Conservation (phyloP, 805 yeast species). For the Metschnikowia chrysomelidarum region DNA sequence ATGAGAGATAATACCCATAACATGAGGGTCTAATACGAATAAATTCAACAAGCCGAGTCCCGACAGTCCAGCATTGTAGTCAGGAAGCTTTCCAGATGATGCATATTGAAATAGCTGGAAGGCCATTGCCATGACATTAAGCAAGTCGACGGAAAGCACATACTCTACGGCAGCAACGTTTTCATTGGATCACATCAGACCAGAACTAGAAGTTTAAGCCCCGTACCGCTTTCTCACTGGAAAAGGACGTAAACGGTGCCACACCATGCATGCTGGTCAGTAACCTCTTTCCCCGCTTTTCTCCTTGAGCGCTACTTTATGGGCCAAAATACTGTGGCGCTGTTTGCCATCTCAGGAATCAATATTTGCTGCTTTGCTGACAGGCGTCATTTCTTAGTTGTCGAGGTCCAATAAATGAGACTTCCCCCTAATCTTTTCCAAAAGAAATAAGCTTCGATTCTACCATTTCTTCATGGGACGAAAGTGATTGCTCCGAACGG, state of each 20-base stretch:
- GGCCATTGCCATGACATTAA: constrained; percentile 46
- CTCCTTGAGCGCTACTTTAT: constrained; percentile 32
- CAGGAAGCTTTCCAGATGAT: constrained; percentile 27
- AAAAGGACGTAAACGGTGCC: constrained; percentile 67
- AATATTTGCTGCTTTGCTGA: too few species aligned
- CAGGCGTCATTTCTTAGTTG: too few species aligned
- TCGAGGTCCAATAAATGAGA: too few species aligned
- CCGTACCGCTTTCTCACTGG: constrained; percentile 16
- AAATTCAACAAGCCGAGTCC: constrained; percentile 17
- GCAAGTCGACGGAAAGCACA: constrained; percentile 48
- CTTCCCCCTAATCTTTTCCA: constrained; percentile 20
- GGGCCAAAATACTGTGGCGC: constrained; percentile 62
- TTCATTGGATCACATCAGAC: constrained; percentile 33
- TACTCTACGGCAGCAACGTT: constrained; percentile 33
- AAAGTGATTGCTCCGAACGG: too few species aligned
- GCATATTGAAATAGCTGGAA: constrained; percentile 50
- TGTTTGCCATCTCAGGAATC: constrained; percentile 40
- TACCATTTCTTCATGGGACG: too few species aligned
- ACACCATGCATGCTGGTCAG: constrained; percentile 53
- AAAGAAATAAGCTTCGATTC: too few species aligned
- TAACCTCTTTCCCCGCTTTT: constrained; percentile 17
- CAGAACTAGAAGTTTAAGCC: constrained; percentile 40
- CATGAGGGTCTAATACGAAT: constrained; percentile 21
- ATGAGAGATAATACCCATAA: constrained; percentile 41
- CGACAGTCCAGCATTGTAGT: constrained; percentile 38